Base-by-base conservation (phyloP, 768 basidiomycete species). In the Pleurotus cornucopiae region DNA sequence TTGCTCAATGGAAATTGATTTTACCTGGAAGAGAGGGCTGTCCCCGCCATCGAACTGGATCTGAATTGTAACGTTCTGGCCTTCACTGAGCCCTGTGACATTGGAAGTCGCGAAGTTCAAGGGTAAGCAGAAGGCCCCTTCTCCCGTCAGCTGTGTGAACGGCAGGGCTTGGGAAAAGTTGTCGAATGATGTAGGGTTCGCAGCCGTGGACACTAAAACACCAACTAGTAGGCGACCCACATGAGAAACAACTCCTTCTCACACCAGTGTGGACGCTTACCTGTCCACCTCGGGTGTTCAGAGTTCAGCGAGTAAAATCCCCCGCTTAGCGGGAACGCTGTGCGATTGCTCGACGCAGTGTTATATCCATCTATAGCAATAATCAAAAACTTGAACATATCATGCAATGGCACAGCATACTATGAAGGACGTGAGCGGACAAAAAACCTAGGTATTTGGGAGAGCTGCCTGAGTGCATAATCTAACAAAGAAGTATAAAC, bases 51-150 rank as follows among this genome's bases (percentile, higher is more conserved):
- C 69, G 64, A 71, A 92, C 25, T 81, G 60, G 20, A 91, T 63
- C 73, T 89, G 84, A 47, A 94, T 72, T 1, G 92, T 92, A 39
- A 89, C 85, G 60, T 90, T 86, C 16, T 82, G 76, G 6, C 90
- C 89, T 57, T 85, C 76, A 54, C 71, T 67, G 49, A 88, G 65
- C 34, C 71, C 66, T 25, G 89, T 71, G 34, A 74, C 72, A 40
- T 78, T 75, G n/a, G 82, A 71, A 0, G 70, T 63, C 1, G 73
- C 66, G 49, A 93, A 71, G 66, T 90, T 73, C 56, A 94, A 75
- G 1, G 83, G 81, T 57, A 89, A 74, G 67, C 93, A 94, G 62
- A 75, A 81, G 1, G 62, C 56, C 12, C 92, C 91, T 62, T 83
- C 82, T 16, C 84, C 83, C 13, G 63, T 66, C 25, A 74, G 67